phyloP scores from a whole-genome alignment of 257 asterid genomes.

The Nicotiana undulata region DNA sequence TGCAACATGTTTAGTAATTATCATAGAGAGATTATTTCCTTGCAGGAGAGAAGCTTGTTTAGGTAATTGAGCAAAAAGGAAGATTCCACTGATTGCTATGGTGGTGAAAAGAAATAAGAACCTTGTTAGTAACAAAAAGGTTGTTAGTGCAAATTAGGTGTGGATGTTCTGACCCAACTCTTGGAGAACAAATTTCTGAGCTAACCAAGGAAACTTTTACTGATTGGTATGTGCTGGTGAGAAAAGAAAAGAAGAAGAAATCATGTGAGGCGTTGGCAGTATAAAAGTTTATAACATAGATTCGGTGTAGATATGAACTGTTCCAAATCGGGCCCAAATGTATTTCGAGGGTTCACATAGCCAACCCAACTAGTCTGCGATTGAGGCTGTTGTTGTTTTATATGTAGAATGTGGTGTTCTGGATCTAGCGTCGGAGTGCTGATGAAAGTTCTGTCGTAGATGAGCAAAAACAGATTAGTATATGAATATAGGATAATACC shows the following conservation, averaged over 20 bases:
- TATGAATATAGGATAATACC: background rate
- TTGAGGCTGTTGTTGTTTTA: background rate
- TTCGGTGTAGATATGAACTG: background rate
- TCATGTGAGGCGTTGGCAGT: background rate
- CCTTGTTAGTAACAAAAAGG: background rate
- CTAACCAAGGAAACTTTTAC: background rate
- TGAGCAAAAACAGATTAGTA: background rate
- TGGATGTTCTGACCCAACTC: background rate
- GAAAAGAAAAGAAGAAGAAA: background rate
- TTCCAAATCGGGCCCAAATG: background rate
- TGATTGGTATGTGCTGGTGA: background rate
- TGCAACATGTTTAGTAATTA: background rate
- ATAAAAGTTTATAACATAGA: background rate
- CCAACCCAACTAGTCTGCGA: background rate
- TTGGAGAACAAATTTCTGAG: background rate
- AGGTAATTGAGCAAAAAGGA: background rate
- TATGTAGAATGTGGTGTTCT: background rate
- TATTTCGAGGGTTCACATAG: background rate
- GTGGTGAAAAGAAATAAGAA: background rate
- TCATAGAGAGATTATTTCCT: background rate
- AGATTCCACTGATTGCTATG: background rate
- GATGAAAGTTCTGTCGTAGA: background rate
- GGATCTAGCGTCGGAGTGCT: background rate
- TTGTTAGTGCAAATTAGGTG: background rate
- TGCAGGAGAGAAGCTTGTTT: background rate